A percentile compares a stretch with the other conserved stretches of the same genome.
These are phyloP conservation scores for Picochlorum costavermella DNA, from an alignment of 139 green algal species.

Conservation along the genomic window DNA sequence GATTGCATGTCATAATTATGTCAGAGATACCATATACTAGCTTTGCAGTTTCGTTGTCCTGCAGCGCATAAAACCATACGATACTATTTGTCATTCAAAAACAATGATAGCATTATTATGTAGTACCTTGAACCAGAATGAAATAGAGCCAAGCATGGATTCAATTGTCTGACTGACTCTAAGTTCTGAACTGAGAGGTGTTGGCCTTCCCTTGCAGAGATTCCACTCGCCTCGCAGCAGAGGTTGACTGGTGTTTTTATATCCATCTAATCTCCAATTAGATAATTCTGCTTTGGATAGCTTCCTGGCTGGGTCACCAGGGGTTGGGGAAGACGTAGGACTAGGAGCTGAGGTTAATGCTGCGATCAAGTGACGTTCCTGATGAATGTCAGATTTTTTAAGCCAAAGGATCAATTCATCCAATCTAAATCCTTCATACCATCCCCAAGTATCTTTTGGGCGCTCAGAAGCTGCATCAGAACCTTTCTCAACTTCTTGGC, in stretches of 20 bases:
- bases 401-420: constrained; percentile 29
- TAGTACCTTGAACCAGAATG: constrained; percentile 48
- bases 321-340: constrained; percentile 9
- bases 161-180: constrained; percentile 39
- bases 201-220: constrained; percentile 10
- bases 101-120: too few species aligned
- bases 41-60: background rate
- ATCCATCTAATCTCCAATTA: constrained; percentile 45
- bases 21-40: constrained; percentile 5
- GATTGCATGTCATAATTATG: background rate
- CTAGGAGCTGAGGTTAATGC: constrained; percentile 42
- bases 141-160: constrained; percentile 38
- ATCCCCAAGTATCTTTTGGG: constrained; percentile 21
- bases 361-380: constrained; percentile 43
- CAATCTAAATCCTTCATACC: constrained; percentile 40
- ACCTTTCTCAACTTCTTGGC: constrained; percentile 39
- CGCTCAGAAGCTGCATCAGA: background rate
- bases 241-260: constrained; percentile 42
- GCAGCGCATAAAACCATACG: too few species aligned
- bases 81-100: too few species aligned
- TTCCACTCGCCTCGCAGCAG: constrained; percentile 56
- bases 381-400: constrained; percentile 20
- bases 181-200: constrained; percentile 17
- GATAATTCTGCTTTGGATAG: constrained; percentile 26
- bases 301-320: background rate